Evolutionary conservation across 768 basidiomycete genomes (phyloP).

Genomic region (Hypholoma sublateritium): DNA sequence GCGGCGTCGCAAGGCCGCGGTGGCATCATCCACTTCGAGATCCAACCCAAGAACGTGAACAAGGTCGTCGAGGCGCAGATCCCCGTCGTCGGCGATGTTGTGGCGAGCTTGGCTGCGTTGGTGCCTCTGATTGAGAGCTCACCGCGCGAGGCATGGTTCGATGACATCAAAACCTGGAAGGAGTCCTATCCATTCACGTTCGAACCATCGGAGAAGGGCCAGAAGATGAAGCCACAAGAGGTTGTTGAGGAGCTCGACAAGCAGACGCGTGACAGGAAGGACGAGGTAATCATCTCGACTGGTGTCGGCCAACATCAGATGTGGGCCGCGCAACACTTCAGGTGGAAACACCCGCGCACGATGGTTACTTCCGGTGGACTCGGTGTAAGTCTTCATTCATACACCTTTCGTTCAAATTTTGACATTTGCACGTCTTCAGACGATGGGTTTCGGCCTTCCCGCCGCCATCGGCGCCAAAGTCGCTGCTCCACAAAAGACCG

Average conservation of each 20-base stretch:
- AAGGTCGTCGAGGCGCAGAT: constrained; percentile 96
- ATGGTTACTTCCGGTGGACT: constrained; percentile 95
- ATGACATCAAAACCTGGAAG: constrained; percentile 85
- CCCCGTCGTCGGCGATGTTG: constrained; percentile 92
- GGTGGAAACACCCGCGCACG: constrained; percentile 85
- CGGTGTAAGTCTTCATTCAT: constrained; percentile 58
- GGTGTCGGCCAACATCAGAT: constrained; percentile 99
- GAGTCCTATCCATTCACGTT: constrained; percentile 87
- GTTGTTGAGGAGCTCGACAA: constrained; percentile 90
- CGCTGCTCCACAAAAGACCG: constrained; percentile 88
- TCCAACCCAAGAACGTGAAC: constrained; percentile 98
- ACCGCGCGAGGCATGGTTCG: constrained; percentile 80
- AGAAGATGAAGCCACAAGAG: constrained; percentile 92
- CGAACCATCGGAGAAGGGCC: constrained; percentile 58
- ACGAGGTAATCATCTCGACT: constrained; percentile 84
- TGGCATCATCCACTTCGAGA: constrained; percentile 99
- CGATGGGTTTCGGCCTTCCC: constrained; percentile 98
- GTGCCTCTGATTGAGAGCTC: constrained; percentile 72
- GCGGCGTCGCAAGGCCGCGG: constrained; percentile 86
- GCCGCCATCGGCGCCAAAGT: constrained; percentile 97
- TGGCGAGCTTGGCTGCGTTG: constrained; percentile 75
- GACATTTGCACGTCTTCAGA: constrained; percentile 44
- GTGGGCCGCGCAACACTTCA: constrained; percentile 96
- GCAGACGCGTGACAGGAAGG: constrained; percentile 78
- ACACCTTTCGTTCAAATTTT: not conserved